Conservation (phyloP, 1,139 yeast species). For the Wickerhamomyces sp. region DNA sequence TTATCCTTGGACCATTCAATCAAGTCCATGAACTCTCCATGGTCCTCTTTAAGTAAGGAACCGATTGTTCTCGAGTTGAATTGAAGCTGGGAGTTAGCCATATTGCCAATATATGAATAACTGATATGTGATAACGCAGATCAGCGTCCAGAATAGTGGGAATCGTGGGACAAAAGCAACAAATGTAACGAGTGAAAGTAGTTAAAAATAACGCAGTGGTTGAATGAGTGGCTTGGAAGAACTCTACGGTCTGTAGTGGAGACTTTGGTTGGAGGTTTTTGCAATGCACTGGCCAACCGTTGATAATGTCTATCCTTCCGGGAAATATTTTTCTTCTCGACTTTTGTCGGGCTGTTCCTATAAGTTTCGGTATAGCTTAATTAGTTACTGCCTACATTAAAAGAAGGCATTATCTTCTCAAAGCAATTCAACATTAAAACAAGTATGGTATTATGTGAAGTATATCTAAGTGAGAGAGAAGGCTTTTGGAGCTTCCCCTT, state of each 20-base stretch:
- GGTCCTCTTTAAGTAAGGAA: conserved; percentile 10
- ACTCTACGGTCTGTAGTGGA: too few relatives aligned
- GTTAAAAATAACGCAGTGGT: background rate
- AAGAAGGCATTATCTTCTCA: background rate
- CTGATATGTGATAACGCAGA: too few relatives aligned
- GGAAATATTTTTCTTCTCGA: too few relatives aligned
- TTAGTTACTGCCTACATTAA: too few relatives aligned
- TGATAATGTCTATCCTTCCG: too few relatives aligned
- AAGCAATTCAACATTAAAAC: background rate
- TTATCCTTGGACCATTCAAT: conserved; percentile 26
- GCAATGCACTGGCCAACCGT: too few relatives aligned
- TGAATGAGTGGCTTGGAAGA: too few relatives aligned
- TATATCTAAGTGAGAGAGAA: conserved; percentile 24
- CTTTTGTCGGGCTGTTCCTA: too few relatives aligned
- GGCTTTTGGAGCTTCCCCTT: conserved; percentile 77
- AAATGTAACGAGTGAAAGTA: background rate
- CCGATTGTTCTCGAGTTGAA: conserved; percentile 3
- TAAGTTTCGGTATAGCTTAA: too few relatives aligned
- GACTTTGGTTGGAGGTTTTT: too few relatives aligned
- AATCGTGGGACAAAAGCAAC: background rate
- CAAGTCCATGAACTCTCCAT: conserved; percentile 27
- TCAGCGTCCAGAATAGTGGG: background rate
- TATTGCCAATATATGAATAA: too few relatives aligned
- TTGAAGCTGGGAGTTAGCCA: background rate
- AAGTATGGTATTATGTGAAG: background rate